These are phyloP conservation scores for Amanita rubescens DNA, from an alignment of 768 basidiomycete species.

Conservation along the genomic window DNA sequence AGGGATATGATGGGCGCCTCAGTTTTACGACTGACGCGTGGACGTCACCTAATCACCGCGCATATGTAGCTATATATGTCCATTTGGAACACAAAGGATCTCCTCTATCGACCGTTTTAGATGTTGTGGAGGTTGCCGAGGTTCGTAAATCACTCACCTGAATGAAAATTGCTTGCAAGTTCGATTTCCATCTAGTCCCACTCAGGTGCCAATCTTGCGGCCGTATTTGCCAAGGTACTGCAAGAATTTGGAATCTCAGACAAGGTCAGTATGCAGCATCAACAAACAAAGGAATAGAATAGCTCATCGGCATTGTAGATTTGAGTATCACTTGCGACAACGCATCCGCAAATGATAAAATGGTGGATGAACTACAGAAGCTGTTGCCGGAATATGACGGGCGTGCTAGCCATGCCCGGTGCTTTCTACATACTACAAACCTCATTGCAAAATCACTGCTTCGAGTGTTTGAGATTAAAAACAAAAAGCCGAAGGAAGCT, in stretches of 20 bases:
- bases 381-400: slow-evolving; percentile 15
- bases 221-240: slow-evolving; percentile 4
- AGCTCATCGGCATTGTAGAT: background rate
- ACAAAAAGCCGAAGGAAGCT: background rate
- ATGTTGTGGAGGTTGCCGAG: slow-evolving; percentile 28
- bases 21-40: slow-evolving; percentile 17
- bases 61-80: slow-evolving; percentile 23
- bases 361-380: slow-evolving; percentile 22
- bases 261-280: background rate
- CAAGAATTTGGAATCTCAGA: background rate
- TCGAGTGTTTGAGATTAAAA: slow-evolving; percentile 6
- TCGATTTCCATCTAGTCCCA: slow-evolving; percentile 18
- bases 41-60: background rate
- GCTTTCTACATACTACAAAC: no score
- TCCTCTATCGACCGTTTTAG: slow-evolving; percentile 23
- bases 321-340: background rate
- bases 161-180: background rate
- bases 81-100: slow-evolving; percentile 25
- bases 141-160: background rate
- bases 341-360: slow-evolving; percentile 23
- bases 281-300: background rate
- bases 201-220: slow-evolving; percentile 14
- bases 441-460: slow-evolving; percentile 7
- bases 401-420: slow-evolving; percentile 12
- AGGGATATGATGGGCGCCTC: slow-evolving; percentile 9